phyloP scores from a whole-genome alignment of 345 rosid species.

The Eucalyptus coolabah region DNA sequence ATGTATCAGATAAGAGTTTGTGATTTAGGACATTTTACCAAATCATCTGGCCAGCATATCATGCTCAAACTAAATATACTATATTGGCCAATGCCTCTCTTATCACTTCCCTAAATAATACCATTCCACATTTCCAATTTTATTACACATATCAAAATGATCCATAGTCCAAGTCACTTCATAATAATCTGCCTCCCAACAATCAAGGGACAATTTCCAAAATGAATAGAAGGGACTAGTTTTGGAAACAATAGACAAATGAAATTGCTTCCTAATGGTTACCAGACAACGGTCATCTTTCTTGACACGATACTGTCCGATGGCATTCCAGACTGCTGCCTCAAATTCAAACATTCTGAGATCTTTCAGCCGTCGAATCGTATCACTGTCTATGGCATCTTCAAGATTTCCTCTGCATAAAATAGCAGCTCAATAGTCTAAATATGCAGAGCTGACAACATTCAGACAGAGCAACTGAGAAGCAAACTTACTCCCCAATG shows the following conservation, averaged over 20 bases:
- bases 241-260: neutral
- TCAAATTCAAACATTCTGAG: constrained; percentile 42
- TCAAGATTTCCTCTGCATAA: constrained; percentile 17
- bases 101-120: neutral
- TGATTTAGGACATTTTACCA: neutral
- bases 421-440: neutral
- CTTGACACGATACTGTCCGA: neutral
- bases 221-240: neutral
- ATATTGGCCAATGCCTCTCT: neutral
- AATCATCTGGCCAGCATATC: neutral
- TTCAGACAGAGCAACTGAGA: neutral
- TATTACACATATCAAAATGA: neutral
- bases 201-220: neutral
- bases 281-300: constrained; percentile 22
- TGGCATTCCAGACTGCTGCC: constrained; percentile 21
- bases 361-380: constrained; percentile 23
- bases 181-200: neutral
- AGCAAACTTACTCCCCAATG: constrained; percentile 36
- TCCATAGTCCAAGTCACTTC: neutral
- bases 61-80: neutral
- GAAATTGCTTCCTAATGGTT: neutral
- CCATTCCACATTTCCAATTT: neutral
- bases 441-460: neutral
- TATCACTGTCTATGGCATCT: constrained; percentile 13
- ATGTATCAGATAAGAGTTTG: neutral